Percentiles rank a stretch among this genome's conserved stretches.
Evolutionary conservation across 768 basidiomycete genomes (phyloP).

Genomic region (Gloeophyllum trabeum): DNA sequence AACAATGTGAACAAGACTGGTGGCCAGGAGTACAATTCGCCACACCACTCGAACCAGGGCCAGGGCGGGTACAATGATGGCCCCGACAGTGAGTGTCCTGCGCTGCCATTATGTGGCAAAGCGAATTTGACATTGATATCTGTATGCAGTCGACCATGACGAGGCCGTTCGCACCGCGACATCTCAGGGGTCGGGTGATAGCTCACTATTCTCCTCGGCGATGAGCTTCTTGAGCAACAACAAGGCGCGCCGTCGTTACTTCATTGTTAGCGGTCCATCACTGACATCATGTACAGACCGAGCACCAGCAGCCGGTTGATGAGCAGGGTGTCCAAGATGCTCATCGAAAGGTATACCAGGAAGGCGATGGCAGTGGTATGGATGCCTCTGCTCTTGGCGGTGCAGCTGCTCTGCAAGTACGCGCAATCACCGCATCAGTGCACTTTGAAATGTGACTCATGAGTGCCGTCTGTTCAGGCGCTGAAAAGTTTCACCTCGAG

Average conservation of each 20-base stretch:
- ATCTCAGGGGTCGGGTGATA: constrained; percentile 42
- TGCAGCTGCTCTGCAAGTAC: constrained; percentile 68
- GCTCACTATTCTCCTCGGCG: constrained; percentile 44
- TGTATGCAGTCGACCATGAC: constrained; percentile 44
- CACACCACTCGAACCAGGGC: constrained; percentile 26
- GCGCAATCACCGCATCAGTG: constrained; percentile 4
- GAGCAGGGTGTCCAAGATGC: constrained; percentile 51
- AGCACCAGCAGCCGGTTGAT: constrained; percentile 51
- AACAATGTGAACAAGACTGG: constrained; percentile 33
- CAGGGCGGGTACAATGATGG: constrained; percentile 6
- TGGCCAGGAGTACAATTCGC: constrained; percentile 51
- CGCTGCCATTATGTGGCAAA: background rate
- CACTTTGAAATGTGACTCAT: background rate
- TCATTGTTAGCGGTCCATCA: background rate
- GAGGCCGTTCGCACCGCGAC: constrained; percentile 49
- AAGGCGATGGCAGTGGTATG: constrained; percentile 38
- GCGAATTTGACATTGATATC: constrained; percentile 5
- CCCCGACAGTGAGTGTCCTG: background rate
- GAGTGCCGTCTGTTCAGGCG: constrained; percentile 24
- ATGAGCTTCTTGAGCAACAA: constrained; percentile 39
- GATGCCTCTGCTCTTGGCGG: constrained; percentile 56
- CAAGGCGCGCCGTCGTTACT: constrained; percentile 25
- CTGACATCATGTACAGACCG: constrained; percentile 21
- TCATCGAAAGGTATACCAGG: constrained; percentile 50
- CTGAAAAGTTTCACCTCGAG: constrained; percentile 62